These are phyloP conservation scores for Tylopilus balloui DNA, from an alignment of 768 basidiomycete species.

Conservation along the genomic window DNA sequence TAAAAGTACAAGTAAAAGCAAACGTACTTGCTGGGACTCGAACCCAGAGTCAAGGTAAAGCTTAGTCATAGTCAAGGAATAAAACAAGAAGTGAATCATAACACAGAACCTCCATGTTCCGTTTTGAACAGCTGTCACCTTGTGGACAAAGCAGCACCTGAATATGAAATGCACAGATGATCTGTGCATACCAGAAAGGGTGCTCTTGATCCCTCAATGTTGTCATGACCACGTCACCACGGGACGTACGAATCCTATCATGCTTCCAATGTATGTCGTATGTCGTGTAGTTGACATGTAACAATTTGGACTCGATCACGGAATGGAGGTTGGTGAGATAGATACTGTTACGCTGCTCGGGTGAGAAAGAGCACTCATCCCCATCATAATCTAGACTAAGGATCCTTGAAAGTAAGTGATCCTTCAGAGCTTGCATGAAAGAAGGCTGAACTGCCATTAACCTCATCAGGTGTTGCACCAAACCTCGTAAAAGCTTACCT, in stretches of 20 bases:
- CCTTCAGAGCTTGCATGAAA: not conserved
- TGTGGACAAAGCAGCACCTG: not conserved
- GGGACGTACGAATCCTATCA: slow-evolving; percentile 1
- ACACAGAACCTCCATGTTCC: not conserved
- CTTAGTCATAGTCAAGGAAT: too few species aligned
- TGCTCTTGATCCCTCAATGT: slow-evolving; percentile 4
- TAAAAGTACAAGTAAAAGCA: too few species aligned
- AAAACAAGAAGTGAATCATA: too few species aligned
- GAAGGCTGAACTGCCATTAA: not conserved
- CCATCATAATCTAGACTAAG: not conserved
- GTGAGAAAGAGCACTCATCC: slow-evolving; percentile 8
- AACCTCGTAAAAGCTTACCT: too few species aligned
- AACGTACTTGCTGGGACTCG: too few species aligned
- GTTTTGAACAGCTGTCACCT: not conserved
- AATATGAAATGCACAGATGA: not conserved
- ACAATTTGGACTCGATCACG: not conserved
- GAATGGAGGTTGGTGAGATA: not conserved
- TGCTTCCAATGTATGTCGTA: too few species aligned
- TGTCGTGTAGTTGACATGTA: not conserved
- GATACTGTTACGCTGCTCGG: not conserved
- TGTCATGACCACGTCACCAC: slow-evolving; percentile 10
- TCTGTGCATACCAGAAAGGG: slow-evolving; percentile 13
- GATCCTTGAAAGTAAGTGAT: not conserved
- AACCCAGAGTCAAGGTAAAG: too few species aligned
- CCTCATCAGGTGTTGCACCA: too few species aligned